These are phyloP conservation scores for Inonotus hispidus DNA, from an alignment of 1,284 basidiomycete species.

Conservation along the genomic window DNA sequence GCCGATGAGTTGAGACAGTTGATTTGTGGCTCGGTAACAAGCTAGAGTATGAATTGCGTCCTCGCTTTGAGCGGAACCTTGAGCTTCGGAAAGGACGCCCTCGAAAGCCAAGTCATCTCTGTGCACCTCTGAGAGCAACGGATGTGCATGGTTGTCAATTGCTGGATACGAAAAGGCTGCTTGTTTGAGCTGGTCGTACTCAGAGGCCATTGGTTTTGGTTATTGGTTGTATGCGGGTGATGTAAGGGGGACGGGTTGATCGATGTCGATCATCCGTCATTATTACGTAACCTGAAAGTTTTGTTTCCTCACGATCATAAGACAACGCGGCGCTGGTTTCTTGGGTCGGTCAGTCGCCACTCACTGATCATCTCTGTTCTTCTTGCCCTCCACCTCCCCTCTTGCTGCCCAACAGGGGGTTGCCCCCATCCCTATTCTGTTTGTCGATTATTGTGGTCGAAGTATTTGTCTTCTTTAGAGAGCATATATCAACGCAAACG, in stretches of 20 bases:
- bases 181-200: neutral
- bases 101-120: conserved; percentile 50
- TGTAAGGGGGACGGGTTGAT: neutral
- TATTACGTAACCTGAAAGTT: conserved; percentile 14
- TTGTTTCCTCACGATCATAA: neutral
- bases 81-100: conserved; percentile 59
- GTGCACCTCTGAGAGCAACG: conserved; percentile 46
- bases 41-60: conserved; percentile 55
- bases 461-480: neutral
- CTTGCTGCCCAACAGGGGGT: conserved; percentile 6
- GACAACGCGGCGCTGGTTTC: neutral
- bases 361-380: neutral
- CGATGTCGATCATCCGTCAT: neutral
- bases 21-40: conserved; percentile 47
- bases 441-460: neutral
- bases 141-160: conserved; percentile 76
- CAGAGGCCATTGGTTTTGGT: neutral
- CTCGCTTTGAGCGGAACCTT: conserved; percentile 41
- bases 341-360: too few relatives aligned
- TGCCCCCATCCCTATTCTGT: conserved; percentile 3
- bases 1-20: conserved; percentile 47
- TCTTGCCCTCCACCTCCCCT: neutral
- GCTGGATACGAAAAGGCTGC: conserved; percentile 36
- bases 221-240: neutral
- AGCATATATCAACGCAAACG: conserved; percentile 11